Conservation (phyloP, 2,329 filamentous ascomycete species). For the Colletotrichum theobromicola region DNA sequence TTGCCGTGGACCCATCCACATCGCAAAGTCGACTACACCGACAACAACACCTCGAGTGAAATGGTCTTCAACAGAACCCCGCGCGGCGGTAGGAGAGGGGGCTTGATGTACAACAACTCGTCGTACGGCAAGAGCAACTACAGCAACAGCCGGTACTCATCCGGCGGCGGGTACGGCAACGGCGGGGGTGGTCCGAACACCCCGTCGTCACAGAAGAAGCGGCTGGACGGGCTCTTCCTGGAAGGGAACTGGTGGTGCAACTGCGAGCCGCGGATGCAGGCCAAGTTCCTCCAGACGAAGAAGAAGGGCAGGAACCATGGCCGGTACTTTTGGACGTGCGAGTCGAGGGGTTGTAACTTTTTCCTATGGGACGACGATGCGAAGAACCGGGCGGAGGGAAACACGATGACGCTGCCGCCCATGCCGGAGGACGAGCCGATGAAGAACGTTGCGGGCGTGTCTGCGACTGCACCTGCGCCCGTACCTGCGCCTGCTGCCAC, state of each 20-base stretch:
- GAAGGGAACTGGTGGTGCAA: slow-evolving; percentile 46
- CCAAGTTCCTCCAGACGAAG: slow-evolving; percentile 39
- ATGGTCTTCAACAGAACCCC: slow-evolving; percentile 6
- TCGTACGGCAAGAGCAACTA: neutral
- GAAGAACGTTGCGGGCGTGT: neutral
- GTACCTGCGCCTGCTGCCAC: neutral
- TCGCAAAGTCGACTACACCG: slow-evolving; percentile 4
- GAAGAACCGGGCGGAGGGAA: slow-evolving; percentile 5
- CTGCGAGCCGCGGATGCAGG: slow-evolving; percentile 44
- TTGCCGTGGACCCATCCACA: slow-evolving; percentile 19
- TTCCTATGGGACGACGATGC: slow-evolving; percentile 51
- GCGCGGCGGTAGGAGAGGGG: slow-evolving; percentile 4
- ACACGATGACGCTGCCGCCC: slow-evolving; percentile 10
- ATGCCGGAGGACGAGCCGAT: neutral
- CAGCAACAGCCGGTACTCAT: neutral
- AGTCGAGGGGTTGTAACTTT: slow-evolving; percentile 42
- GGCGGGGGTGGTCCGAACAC: neutral
- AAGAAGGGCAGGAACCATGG: slow-evolving; percentile 45
- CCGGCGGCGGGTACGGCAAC: neutral
- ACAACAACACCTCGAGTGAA: neutral
- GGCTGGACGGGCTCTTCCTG: slow-evolving; percentile 36
- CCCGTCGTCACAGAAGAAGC: slow-evolving; percentile 30
- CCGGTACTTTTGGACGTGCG: slow-evolving; percentile 47
- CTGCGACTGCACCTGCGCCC: neutral
- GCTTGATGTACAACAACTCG: neutral